Base-by-base conservation (phyloP, 352 stramenopile genomes). In the Phytophthora cryptogea region DNA sequence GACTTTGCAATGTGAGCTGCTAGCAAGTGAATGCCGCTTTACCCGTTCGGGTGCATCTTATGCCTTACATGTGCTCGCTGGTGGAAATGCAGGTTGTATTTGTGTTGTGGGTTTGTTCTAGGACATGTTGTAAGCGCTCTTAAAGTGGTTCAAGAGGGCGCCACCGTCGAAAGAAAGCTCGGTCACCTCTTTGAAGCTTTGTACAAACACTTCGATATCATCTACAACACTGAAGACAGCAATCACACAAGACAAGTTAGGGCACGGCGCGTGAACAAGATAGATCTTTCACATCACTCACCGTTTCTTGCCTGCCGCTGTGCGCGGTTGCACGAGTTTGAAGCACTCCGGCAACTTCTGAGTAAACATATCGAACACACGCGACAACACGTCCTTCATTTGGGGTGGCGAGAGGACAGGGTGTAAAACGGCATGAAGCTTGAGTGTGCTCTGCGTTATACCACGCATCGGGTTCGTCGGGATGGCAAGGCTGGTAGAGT, bases 321-420 rank as follows among this genome's bases (percentile, higher is more conserved):
- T 95, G 55, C 74, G 83, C 8, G 90, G 90, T 43, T 86, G 73
- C 16, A 96, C 86, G 39, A 77, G 72, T 59, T 92, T 91, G 68
- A 97, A 97, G 50, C 89, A 96, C 31, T 92, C 82, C 5, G 89
- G 89, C 35, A 97, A 73, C 59, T 97, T 96, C 48, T 93, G 83
- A 10, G 79, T 81, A 39, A 94, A 92, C 82, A 94, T 92, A 52
- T 94, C 83, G 37, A 93, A 95, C 32, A 95, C 83, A 33, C 86
- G 81, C 27, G 89, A 96, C 78, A 98, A 97, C 23, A 98, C 89
- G 71, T 98, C 95, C 60, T 97, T 92, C 66, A 99, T 94, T 71
- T 99, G 89, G 40, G 96, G 92, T 4, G 83, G 76, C 8, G 96
- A 97, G 8, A 99, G 80, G 36, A 98, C 86, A 9, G 89, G 80